Base-by-base conservation (phyloP, 306 rosid species). In the Erythrophleum fordii region DNA sequence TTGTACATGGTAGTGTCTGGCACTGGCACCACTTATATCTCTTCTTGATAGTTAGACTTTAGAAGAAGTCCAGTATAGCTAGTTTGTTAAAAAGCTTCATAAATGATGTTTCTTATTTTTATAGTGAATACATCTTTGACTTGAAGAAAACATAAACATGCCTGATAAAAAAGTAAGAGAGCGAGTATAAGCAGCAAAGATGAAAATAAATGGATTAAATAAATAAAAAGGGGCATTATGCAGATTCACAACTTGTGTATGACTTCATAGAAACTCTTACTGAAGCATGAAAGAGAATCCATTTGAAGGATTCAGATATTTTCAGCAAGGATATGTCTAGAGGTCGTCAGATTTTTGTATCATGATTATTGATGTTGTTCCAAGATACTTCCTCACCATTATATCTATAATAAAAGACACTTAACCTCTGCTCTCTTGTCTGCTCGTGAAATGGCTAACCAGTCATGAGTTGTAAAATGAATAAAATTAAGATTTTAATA, bases 1-100 rank as follows among this genome's bases (percentile, higher is more conserved):
- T 73, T 78, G 9, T 52, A 39, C 81, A 20, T 35, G 28, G 31
- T 51, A 11, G 12, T 65, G 28, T 39, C 69, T 42, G 26, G 78
- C 55, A 25, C 28, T n/a, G n/a, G n/a, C n/a, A n/a, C n/a, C n/a
- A n/a, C n/a, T 66, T 66, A 39, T 37, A 4, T 66, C 49, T 11
- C 16, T 66, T 66, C 6, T 6, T n/a, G 49, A 66, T 31, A 3
- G 49, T 22, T 66, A 10, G 51, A 61, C 69, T 22, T 29, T 61
- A 61, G 48, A 58, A 23, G 71, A 20, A 20, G 49, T 18, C 45
- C 70, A 64, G 5, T 35, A 22, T 6, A 34, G 26, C 20, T 42
- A 41, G 53, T 53, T 68, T 39, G 53, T 68, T 68, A 42, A 22
- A n/a, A 13, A 13, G 42, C 20, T 61, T 61, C 68, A 26, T 61